Conservation (phyloP, 352 stramenopile species). For the Saprolegnia diclina region DNA sequence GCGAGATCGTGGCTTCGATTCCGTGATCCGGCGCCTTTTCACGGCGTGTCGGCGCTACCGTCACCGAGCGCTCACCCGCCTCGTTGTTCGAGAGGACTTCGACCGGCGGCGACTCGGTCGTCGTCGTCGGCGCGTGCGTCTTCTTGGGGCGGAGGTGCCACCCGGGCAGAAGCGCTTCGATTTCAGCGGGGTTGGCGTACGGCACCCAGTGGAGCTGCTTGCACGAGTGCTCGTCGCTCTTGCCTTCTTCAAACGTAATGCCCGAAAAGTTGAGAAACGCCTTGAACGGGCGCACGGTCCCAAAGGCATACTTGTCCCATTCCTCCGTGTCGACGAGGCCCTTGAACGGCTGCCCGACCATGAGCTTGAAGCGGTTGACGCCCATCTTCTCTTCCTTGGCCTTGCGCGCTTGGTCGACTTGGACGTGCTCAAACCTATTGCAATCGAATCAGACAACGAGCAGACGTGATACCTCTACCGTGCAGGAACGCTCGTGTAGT, state of each 20-base stretch:
- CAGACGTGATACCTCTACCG: slow-evolving; percentile 36
- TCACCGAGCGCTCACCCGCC: neutral
- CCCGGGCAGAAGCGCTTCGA: slow-evolving; percentile 6
- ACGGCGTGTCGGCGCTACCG: neutral
- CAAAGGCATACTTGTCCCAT: slow-evolving; percentile 13
- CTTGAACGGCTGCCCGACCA: neutral
- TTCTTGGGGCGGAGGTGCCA: neutral
- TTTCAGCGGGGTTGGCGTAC: neutral
- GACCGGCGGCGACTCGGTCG: too few species aligned
- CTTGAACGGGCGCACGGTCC: slow-evolving; percentile 1
- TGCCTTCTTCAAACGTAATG: slow-evolving; percentile 5
- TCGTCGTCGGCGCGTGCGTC: neutral
- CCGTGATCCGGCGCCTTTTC: slow-evolving; percentile 29
- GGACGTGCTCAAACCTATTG: neutral
- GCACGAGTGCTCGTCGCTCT: slow-evolving; percentile 1
- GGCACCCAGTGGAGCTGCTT: slow-evolving; percentile 24
- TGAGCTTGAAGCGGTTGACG: slow-evolving; percentile 3
- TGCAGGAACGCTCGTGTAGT: slow-evolving; percentile 31
- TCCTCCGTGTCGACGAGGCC: slow-evolving; percentile 4
- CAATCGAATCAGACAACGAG: neutral
- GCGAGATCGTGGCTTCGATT: slow-evolving; percentile 27
- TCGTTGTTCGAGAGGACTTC: neutral
- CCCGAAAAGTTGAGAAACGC: slow-evolving; percentile 20
- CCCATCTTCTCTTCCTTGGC: neutral
- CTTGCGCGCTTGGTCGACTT: neutral